Conservation (phyloP, 495 filamentous ascomycete species). For the Lophiostoma macrostomum region DNA sequence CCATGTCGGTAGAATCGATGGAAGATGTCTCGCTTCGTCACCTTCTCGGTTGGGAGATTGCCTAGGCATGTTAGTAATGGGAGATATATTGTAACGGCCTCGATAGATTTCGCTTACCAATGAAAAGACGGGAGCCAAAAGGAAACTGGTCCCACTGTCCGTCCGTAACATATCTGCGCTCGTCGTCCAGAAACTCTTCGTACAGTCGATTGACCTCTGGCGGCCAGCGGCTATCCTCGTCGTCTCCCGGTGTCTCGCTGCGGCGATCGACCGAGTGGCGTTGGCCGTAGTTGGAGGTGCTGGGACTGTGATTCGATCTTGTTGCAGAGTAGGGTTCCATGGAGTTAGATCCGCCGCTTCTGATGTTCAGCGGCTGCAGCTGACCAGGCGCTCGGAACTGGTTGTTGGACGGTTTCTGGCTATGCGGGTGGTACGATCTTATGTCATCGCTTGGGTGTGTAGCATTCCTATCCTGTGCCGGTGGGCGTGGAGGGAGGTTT, state of each 20-base stretch:
- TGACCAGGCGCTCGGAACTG: slow-evolving; percentile 47
- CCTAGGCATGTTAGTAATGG: slow-evolving; percentile 52
- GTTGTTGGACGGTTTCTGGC: slow-evolving; percentile 44
- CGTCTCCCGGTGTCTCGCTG: slow-evolving; percentile 12
- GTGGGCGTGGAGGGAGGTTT: slow-evolving; percentile 55
- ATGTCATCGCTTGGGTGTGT: slow-evolving; percentile 57
- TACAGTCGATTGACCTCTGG: slow-evolving; percentile 69
- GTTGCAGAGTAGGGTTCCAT: slow-evolving; percentile 27
- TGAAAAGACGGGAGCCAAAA: slow-evolving; percentile 78
- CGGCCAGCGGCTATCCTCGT: slow-evolving; percentile 50
- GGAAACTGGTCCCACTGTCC: slow-evolving; percentile 95
- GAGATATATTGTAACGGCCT: no score
- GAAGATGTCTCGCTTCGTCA: slow-evolving; percentile 91
- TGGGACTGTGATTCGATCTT: slow-evolving; percentile 44
- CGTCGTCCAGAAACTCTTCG: slow-evolving; percentile 76
- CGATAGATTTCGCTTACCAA: slow-evolving; percentile 63
- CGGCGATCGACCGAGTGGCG: slow-evolving; percentile 32
- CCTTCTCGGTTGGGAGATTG: slow-evolving; percentile 87
- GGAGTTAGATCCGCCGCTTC: slow-evolving; percentile 45
- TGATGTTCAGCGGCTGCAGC: slow-evolving; percentile 46
- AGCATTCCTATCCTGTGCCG: slow-evolving; percentile 54
- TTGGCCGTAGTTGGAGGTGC: slow-evolving; percentile 24
- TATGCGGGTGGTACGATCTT: slow-evolving; percentile 55
- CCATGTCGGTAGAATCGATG: slow-evolving; percentile 84
- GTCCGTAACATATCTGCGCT: slow-evolving; percentile 76